phyloP scores from a whole-genome alignment of 2,329 filamentous ascomycete species.

The Ophiostoma sp. region DNA sequence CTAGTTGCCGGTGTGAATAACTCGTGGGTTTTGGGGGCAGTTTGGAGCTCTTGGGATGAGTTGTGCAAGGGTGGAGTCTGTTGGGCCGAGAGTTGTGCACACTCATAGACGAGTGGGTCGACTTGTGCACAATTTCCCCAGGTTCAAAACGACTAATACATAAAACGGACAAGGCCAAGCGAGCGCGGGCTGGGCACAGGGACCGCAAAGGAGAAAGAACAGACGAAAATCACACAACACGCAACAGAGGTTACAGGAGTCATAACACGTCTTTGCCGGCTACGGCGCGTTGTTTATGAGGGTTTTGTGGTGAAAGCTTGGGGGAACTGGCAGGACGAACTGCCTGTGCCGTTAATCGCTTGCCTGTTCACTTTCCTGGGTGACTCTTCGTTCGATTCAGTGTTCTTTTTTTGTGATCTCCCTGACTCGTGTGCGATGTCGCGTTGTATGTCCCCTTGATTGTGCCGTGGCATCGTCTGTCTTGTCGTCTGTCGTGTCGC shows the following conservation, averaged over 20 bases:
- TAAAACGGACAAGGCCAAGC: background rate
- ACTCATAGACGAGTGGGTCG: background rate
- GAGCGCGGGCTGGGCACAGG: background rate
- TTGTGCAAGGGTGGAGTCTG: background rate
- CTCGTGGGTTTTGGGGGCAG: background rate
- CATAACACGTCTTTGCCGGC: background rate
- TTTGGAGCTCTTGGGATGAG: background rate
- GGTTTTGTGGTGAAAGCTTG: background rate
- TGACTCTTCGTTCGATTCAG: background rate
- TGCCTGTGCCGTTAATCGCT: background rate
- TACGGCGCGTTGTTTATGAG: background rate
- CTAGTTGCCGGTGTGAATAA: background rate
- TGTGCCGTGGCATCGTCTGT: background rate
- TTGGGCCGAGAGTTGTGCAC: no score
- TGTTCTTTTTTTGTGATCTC: background rate
- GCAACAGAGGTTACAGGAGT: background rate
- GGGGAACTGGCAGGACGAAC: background rate
- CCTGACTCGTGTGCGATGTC: background rate
- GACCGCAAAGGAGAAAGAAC: background rate
- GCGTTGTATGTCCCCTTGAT: background rate
- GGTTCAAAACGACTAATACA: background rate
- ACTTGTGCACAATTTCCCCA: constrained; percentile 11
- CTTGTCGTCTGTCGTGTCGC: background rate
- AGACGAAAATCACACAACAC: background rate
- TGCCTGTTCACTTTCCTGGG: background rate